phyloP scores from a whole-genome alignment of 495 filamentous ascomycete species.

The Sordaria brevicollis region DNA sequence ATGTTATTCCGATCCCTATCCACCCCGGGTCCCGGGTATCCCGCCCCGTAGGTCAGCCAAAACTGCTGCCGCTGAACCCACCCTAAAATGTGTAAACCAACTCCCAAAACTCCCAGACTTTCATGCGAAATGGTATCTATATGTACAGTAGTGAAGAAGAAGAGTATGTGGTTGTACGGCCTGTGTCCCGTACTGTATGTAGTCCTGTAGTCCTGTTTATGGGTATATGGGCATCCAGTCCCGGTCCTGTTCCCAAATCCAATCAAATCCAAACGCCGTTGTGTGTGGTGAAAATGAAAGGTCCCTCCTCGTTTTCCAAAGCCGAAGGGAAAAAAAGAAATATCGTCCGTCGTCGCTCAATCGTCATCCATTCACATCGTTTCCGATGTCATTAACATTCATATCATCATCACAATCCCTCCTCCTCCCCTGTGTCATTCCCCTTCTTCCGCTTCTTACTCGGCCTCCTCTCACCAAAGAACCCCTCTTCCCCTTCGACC shows the following conservation, averaged over 20 bases:
- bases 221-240: not conserved
- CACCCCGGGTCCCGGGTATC: too few relatives aligned
- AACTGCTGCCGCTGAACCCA: too few relatives aligned
- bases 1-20: too few relatives aligned
- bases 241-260: not conserved
- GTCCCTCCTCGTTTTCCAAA: not conserved
- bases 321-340: not conserved
- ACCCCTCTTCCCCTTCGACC: constrained; percentile 23
- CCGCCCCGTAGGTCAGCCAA: too few relatives aligned
- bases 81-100: too few relatives aligned
- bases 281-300: not conserved
- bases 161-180: too few relatives aligned
- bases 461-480: constrained; percentile 18
- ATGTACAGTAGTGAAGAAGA: too few relatives aligned
- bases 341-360: not conserved
- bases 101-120: too few relatives aligned
- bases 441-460: constrained; percentile 34
- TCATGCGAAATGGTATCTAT: too few relatives aligned
- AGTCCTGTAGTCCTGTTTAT: not conserved
- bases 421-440: constrained; percentile 3
- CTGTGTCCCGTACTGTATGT: not conserved
- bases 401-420: not conserved
- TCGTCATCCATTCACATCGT: not conserved
- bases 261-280: not conserved
- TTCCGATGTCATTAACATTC: too few relatives aligned